Percentiles rank a stretch among this genome's conserved stretches.
phyloP scores from a whole-genome alignment of 2,329 filamentous ascomycete genomes.

The Pseudocercospora vitis region DNA sequence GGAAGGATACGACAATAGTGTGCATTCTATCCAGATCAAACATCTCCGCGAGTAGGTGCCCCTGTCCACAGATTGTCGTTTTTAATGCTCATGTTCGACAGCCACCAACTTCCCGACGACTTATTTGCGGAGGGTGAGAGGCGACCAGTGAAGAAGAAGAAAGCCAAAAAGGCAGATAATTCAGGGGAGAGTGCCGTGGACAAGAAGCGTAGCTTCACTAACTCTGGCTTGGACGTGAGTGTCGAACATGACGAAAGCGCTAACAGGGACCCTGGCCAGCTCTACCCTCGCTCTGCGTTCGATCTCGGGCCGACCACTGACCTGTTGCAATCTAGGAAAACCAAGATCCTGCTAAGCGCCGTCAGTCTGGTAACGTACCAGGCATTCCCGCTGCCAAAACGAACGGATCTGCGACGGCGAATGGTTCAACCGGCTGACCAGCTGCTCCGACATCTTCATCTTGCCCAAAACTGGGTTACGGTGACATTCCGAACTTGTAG shows the following conservation, averaged over 20 bases:
- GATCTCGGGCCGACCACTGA: slow-evolving; percentile 8
- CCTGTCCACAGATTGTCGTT: not conserved
- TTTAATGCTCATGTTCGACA: slow-evolving; percentile 41
- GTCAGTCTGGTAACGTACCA: slow-evolving; percentile 28
- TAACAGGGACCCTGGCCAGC: slow-evolving; percentile 3
- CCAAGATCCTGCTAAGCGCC: slow-evolving; percentile 38
- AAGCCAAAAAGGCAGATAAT: slow-evolving; percentile 39
- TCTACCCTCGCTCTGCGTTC: not conserved
- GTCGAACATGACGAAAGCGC: slow-evolving; percentile 4
- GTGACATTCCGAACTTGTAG: not conserved
- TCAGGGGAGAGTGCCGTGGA: slow-evolving; percentile 24
- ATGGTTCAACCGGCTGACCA: slow-evolving; percentile 24
- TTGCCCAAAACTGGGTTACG: not conserved
- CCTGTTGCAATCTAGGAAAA: slow-evolving; percentile 27
- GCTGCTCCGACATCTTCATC: not conserved
- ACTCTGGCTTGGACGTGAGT: slow-evolving; percentile 51
- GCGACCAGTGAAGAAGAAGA: slow-evolving; percentile 46
- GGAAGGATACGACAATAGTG: slow-evolving; percentile 70
- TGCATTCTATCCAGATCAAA: slow-evolving; percentile 77
- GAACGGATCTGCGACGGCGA: slow-evolving; percentile 22
- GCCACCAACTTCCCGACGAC: slow-evolving; percentile 84
- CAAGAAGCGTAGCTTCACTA: slow-evolving; percentile 48
- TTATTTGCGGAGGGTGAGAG: slow-evolving; percentile 79
- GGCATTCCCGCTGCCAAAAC: slow-evolving; percentile 10
- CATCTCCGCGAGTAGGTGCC: slow-evolving; percentile 79